These are phyloP conservation scores for Talaromyces sp. DNA, from an alignment of 2,329 filamentous ascomycete species.

Conservation along the genomic window DNA sequence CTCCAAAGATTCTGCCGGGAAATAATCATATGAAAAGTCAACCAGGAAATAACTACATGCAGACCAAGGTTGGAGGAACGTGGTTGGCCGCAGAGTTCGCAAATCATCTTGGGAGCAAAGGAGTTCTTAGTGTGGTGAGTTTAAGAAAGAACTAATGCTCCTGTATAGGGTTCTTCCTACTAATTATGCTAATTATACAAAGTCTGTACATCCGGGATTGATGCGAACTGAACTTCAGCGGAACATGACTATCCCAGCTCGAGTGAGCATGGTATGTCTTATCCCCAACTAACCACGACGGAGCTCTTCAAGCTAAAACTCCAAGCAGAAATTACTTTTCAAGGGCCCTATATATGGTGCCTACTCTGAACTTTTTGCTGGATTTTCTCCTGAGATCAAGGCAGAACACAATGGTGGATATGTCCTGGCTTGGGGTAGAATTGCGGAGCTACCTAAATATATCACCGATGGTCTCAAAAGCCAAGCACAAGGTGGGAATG, in stretches of 20 bases:
- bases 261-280: constrained; percentile 20
- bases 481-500: constrained; percentile 27
- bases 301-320: constrained; percentile 1
- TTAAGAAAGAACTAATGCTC: constrained; percentile 18
- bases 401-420: constrained; percentile 23
- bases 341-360: constrained; percentile 40
- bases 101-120: constrained; percentile 20
- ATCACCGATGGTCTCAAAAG: constrained; percentile 23
- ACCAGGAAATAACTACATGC: constrained; percentile 29
- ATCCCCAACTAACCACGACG: neutral
- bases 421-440: constrained; percentile 49
- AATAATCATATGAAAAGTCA: constrained; percentile 15
- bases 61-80: constrained; percentile 38
- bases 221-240: constrained; percentile 38
- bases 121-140: constrained; percentile 25
- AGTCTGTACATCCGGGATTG: constrained; percentile 41
- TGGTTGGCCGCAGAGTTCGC: constrained; percentile 33
- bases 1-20: constrained; percentile 17
- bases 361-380: constrained; percentile 50
- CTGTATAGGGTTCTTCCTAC: constrained; percentile 17
- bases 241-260: constrained; percentile 20
- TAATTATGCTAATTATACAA: neutral
- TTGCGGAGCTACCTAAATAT: constrained; percentile 28
- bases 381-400: constrained; percentile 44
- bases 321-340: constrained; percentile 19